These are phyloP conservation scores for Pichia phayaonensis DNA, from an alignment of 805 yeast genomes.

Conservation along the genomic window DNA sequence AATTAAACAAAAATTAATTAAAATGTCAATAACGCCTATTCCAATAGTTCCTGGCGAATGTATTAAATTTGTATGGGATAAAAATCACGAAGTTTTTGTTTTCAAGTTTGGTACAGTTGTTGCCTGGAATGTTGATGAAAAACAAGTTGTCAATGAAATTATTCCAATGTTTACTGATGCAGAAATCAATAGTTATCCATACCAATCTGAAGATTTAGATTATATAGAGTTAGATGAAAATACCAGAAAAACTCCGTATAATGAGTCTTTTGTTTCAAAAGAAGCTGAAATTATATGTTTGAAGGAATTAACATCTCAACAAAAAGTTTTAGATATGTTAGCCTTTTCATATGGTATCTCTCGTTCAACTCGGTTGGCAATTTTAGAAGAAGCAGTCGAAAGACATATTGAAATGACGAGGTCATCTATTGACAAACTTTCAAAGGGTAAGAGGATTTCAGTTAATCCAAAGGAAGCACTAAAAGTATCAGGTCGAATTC, in stretches of 20 bases:
- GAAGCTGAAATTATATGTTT: slow-evolving; percentile 63
- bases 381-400: slow-evolving; percentile 68
- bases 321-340: slow-evolving; percentile 62
- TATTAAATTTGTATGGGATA: slow-evolving; percentile 38
- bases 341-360: slow-evolving; percentile 88
- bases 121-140: slow-evolving; percentile 74
- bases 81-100: slow-evolving; percentile 39
- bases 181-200: slow-evolving; percentile 37
- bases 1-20: slow-evolving; percentile 33
- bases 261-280: slow-evolving; percentile 33
- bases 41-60: slow-evolving; percentile 47
- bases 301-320: slow-evolving; percentile 38
- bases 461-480: slow-evolving; percentile 56
- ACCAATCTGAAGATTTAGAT: slow-evolving; percentile 86
- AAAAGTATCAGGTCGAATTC: slow-evolving; percentile 62
- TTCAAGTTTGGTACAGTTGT: slow-evolving; percentile 73
- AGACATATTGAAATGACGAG: slow-evolving; percentile 56
- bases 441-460: slow-evolving; percentile 49
- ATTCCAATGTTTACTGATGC: slow-evolving; percentile 47
- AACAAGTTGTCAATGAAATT: slow-evolving; percentile 36
- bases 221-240: slow-evolving; percentile 33
- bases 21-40: slow-evolving; percentile 29
- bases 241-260: not conserved
- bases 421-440: slow-evolving; percentile 54
- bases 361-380: slow-evolving; percentile 77